Conservation (phyloP, 208 protist genomes). For the Phytomonas sp. region DNA sequence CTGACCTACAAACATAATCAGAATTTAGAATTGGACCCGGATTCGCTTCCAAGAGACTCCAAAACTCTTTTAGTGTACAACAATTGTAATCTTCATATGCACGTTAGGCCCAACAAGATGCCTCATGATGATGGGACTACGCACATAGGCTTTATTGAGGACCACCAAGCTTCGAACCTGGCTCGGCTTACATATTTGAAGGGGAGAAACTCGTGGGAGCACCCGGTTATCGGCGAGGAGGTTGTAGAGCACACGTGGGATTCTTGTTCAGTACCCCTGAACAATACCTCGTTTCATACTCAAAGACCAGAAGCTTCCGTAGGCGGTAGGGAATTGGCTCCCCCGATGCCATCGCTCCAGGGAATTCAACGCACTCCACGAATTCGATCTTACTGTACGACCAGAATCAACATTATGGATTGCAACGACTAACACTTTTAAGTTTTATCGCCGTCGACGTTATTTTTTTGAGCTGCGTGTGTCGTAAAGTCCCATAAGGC, state of each 20-base stretch:
- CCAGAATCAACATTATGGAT: too few species aligned
- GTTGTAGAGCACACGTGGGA: too few species aligned
- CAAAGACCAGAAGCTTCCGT: not conserved
- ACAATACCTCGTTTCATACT: not conserved
- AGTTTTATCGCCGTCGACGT: not conserved
- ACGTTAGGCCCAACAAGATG: not conserved
- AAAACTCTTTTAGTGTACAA: not conserved
- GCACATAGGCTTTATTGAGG: not conserved
- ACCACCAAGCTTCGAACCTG: not conserved
- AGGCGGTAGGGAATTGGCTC: not conserved
- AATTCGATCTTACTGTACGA: too few species aligned
- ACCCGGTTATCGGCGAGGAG: not conserved
- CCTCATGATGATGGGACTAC: not conserved
- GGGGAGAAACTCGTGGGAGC: not conserved
- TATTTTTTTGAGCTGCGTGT: not conserved
- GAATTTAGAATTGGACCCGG: not conserved
- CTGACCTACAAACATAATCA: not conserved
- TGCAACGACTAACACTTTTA: not conserved
- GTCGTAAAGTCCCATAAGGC: not conserved
- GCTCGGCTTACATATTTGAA: not conserved
- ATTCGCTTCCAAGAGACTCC: not conserved
- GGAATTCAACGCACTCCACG: not conserved
- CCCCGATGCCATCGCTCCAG: not conserved
- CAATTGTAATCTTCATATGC: not conserved
- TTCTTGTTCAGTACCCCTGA: not conserved